Conservation (phyloP, 23 red algal genomes). For the Gracilaria domingensis region DNA sequence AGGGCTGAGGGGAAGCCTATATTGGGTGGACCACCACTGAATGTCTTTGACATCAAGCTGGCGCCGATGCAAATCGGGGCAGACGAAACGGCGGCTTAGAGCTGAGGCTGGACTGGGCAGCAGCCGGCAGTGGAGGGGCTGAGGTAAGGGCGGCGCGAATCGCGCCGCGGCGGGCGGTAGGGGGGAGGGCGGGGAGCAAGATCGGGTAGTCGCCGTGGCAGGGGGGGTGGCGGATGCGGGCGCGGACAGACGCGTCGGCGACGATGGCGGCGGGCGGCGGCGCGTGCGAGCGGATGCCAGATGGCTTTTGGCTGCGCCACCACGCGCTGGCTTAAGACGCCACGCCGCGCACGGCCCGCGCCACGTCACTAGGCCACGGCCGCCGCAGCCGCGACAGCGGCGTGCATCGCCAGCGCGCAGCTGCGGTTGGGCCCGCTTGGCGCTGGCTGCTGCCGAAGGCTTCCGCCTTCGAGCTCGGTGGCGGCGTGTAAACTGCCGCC, state of each 20-base stretch:
- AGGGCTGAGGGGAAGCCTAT: constrained; percentile 26
- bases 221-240: neutral
- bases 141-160: neutral
- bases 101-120: neutral
- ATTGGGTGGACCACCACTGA: constrained; percentile 26
- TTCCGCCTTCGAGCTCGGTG: neutral
- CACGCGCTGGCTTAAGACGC: neutral
- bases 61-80: neutral
- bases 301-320: constrained; percentile 43
- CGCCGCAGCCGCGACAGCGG: neutral
- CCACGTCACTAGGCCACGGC: neutral
- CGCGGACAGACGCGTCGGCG: neutral
- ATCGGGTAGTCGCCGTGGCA: constrained; percentile 1
- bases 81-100: constrained; percentile 22
- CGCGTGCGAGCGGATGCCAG: constrained; percentile 5
- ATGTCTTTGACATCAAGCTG: constrained; percentile 13
- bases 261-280: neutral
- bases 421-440: neutral
- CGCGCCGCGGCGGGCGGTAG: too few species aligned
- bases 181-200: too few species aligned
- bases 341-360: too few species aligned
- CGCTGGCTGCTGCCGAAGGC: neutral
- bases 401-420: neutral
- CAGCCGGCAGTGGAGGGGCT: constrained; percentile 13
- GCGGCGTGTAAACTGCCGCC: neutral